These are phyloP conservation scores for Hamamelis virginiana DNA, from an alignment of 164 flowering plant species.

Conservation along the genomic window DNA sequence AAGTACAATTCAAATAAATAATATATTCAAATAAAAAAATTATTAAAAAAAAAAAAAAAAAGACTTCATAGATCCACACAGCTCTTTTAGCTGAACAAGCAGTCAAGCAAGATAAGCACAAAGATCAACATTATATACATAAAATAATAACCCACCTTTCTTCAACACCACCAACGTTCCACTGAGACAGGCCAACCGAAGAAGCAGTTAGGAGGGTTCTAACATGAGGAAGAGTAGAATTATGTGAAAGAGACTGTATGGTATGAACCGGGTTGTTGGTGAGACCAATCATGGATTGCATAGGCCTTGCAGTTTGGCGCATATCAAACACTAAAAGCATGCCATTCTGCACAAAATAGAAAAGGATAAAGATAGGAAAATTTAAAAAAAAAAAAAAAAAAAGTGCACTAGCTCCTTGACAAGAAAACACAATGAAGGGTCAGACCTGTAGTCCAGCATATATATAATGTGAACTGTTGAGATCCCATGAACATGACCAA, in stretches of 20 bases:
- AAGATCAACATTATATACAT: background rate
- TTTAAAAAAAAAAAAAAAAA: background rate
- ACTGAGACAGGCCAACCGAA: constrained; percentile 64
- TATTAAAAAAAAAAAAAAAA: too few relatives aligned
- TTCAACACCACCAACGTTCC: constrained; percentile 51
- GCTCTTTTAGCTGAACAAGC: too few relatives aligned
- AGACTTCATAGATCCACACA: too few relatives aligned
- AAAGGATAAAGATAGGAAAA: background rate
- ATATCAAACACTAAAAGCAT: constrained; percentile 72
- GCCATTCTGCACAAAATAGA: constrained; percentile 65
- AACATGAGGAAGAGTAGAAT: constrained; percentile 25
- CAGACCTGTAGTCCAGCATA: constrained; percentile 90
- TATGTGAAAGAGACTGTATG: constrained; percentile 49
- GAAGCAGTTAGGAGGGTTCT: constrained; percentile 71
- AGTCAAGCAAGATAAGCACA: background rate
- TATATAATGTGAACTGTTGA: constrained; percentile 48
- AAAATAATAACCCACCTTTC: constrained; percentile 47
- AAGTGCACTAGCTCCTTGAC: too few relatives aligned
- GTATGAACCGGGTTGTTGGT: constrained; percentile 71
- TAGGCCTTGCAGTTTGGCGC: constrained; percentile 64
- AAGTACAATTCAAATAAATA: too few relatives aligned
- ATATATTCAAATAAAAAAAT: too few relatives aligned
- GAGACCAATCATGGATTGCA: constrained; percentile 55
- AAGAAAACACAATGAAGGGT: background rate
- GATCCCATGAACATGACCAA: constrained; percentile 98